These are phyloP conservation scores for Ophiocordyceps camponoti-rufipedis DNA, from an alignment of 2,329 filamentous ascomycete genomes.

Conservation along the genomic window DNA sequence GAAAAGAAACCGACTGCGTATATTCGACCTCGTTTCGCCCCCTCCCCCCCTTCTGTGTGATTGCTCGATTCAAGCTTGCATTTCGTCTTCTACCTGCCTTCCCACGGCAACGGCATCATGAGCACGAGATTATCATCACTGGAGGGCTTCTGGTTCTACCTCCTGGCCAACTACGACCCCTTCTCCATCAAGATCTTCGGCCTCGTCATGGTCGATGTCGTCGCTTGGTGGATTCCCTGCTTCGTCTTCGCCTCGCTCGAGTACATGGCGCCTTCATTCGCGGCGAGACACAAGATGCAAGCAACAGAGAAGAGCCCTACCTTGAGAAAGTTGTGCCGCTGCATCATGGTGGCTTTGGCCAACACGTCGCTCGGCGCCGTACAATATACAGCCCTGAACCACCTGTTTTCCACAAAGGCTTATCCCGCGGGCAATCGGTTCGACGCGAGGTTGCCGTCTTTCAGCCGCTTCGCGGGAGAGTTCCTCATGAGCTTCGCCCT, in stretches of 20 bases:
- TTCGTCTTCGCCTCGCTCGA: conserved; percentile 24
- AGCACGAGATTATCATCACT: not conserved
- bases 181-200: conserved; percentile 21
- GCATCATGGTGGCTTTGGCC: conserved; percentile 22
- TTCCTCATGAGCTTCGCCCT: conserved; percentile 20
- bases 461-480: conserved; percentile 18
- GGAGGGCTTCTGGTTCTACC: conserved; percentile 5
- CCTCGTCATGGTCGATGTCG: conserved; percentile 17
- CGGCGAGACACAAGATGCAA: conserved; percentile 33
- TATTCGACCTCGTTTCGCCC: too few relatives aligned
- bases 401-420: conserved; percentile 2
- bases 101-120: not conserved
- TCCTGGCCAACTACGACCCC: conserved; percentile 9
- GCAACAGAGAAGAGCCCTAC: conserved; percentile 30
- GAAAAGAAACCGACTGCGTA: too few relatives aligned
- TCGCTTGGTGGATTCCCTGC: conserved; percentile 28
- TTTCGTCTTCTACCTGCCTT: too few relatives aligned
- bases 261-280: conserved; percentile 24
- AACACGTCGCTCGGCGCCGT: conserved; percentile 25
- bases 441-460: conserved; percentile 15
- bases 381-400: conserved; percentile 9
- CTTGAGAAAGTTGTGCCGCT: conserved; percentile 21
- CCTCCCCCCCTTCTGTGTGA: too few relatives aligned
- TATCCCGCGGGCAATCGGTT: conserved; percentile 18
- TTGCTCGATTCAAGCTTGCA: too few relatives aligned